A percentile compares a stretch with the other conserved stretches of the same genome.
Evolutionary conservation across 2,329 filamentous ascomycete species (phyloP).

Genomic region (Botrytis fragariae): DNA sequence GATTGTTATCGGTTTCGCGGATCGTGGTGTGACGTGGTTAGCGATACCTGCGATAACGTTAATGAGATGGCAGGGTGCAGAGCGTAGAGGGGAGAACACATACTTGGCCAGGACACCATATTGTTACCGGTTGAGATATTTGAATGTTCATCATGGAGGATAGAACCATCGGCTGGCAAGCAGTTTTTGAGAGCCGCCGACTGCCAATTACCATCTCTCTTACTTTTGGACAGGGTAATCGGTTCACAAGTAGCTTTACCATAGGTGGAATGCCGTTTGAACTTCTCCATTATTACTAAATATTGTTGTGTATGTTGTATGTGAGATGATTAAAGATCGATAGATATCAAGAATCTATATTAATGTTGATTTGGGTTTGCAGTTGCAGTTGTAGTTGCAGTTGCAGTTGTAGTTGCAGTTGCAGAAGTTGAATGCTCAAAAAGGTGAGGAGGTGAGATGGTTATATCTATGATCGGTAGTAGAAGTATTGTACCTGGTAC

Average conservation of each 20-base stretch:
- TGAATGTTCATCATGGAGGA: conserved; percentile 15
- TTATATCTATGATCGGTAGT: background rate
- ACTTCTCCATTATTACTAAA: conserved; percentile 3
- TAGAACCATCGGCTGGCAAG: conserved; percentile 7
- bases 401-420: background rate
- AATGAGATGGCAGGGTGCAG: background rate
- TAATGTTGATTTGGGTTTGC: too few species aligned
- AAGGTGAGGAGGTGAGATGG: conserved; percentile 5
- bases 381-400: background rate
- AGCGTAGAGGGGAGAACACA: background rate
- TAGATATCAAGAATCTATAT: background rate
- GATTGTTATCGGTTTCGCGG: conserved; percentile 14
- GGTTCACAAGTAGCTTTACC: conserved; percentile 16
- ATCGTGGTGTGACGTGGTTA: conserved; percentile 6
- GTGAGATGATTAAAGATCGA: background rate
- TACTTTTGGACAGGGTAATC: conserved; percentile 8
- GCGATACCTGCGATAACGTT: conserved; percentile 7
- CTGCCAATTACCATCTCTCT: conserved; percentile 18
- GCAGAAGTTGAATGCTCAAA: background rate
- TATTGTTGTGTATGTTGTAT: background rate
- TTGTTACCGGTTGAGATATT: conserved; percentile 7
- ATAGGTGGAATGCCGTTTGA: background rate
- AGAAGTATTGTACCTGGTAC: background rate
- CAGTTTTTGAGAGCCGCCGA: conserved; percentile 10
- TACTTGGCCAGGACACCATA: conserved; percentile 7